These are phyloP conservation scores for Gautieria morchelliformis DNA, from an alignment of 768 basidiomycete species.

Conservation along the genomic window DNA sequence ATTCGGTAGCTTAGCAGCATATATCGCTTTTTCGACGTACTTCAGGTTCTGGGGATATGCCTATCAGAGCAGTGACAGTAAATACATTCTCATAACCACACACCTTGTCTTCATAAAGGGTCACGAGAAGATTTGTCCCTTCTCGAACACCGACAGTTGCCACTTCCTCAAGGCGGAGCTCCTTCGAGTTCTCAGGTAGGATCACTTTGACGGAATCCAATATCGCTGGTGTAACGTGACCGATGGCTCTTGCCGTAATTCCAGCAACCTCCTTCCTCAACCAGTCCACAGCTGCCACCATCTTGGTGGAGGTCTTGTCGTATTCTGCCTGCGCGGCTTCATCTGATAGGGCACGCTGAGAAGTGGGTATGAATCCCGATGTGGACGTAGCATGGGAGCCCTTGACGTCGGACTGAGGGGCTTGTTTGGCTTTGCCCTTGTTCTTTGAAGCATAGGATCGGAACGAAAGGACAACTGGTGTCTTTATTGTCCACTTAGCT, in stretches of 20 bases:
- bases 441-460: constrained; percentile 6
- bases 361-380: constrained; percentile 54
- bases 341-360: constrained; percentile 49
- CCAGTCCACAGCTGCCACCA: constrained; percentile 60
- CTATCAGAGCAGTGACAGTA: background rate
- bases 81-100: constrained; percentile 17
- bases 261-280: constrained; percentile 69
- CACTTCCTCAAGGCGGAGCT: constrained; percentile 51
- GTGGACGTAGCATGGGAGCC: constrained; percentile 30
- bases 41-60: constrained; percentile 50
- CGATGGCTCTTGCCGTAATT: constrained; percentile 61
- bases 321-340: constrained; percentile 50
- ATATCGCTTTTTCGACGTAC: constrained; percentile 63
- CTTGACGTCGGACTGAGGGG: background rate
- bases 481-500: background rate
- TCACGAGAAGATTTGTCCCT: constrained; percentile 62
- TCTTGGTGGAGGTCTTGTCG: constrained; percentile 49
- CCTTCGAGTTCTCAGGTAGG: constrained; percentile 27
- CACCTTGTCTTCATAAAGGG: constrained; percentile 72
- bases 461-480: background rate
- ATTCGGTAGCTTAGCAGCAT: constrained; percentile 64
- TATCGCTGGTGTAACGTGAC: constrained; percentile 66
- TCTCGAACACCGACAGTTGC: constrained; percentile 78
- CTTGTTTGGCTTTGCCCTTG: background rate
- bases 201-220: constrained; percentile 60